These are phyloP conservation scores for Coemansia sp. DNA, from an alignment of 192 early-diverging fungal genomes.

Conservation along the genomic window DNA sequence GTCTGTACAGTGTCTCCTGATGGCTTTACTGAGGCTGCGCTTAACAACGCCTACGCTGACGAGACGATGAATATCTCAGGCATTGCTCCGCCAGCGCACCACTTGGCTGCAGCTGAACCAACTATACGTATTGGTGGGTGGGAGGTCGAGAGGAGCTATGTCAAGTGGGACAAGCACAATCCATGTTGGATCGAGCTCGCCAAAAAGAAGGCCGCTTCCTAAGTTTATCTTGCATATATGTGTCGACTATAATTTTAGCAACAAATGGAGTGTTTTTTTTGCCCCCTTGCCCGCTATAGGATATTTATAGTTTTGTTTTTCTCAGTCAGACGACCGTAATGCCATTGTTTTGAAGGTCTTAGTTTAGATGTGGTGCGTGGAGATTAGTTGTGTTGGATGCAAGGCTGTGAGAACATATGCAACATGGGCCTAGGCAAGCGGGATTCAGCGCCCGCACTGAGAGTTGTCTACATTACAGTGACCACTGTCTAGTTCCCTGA, in stretches of 20 bases:
- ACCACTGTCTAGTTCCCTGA: neutral
- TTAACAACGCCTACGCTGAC: constrained; percentile 41
- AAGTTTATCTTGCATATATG: neutral
- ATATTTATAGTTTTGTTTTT: neutral
- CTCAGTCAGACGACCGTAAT: neutral
- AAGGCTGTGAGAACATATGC: constrained; percentile 3
- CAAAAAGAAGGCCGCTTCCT: constrained; percentile 13
- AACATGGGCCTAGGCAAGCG: neutral
- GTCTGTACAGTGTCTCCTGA: constrained; percentile 32
- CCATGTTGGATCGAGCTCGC: constrained; percentile 39
- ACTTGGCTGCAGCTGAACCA: constrained; percentile 26
- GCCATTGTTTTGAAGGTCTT: neutral
- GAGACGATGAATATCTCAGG: constrained; percentile 32
- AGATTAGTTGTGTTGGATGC: neutral
- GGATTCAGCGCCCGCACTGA: neutral
- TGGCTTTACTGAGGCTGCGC: constrained; percentile 17
- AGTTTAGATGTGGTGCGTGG: neutral
- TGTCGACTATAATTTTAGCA: too few species aligned
- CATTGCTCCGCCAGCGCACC: constrained; percentile 24
- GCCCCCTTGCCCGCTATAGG: neutral
- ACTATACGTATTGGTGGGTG: constrained; percentile 28
- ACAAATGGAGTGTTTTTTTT: neutral
- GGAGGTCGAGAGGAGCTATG: constrained; percentile 31
- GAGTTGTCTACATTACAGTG: neutral
- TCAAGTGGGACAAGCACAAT: constrained; percentile 37